These are phyloP conservation scores for Aspergillus carlsbadensis DNA, from an alignment of 495 filamentous ascomycete species.

Conservation along the genomic window DNA sequence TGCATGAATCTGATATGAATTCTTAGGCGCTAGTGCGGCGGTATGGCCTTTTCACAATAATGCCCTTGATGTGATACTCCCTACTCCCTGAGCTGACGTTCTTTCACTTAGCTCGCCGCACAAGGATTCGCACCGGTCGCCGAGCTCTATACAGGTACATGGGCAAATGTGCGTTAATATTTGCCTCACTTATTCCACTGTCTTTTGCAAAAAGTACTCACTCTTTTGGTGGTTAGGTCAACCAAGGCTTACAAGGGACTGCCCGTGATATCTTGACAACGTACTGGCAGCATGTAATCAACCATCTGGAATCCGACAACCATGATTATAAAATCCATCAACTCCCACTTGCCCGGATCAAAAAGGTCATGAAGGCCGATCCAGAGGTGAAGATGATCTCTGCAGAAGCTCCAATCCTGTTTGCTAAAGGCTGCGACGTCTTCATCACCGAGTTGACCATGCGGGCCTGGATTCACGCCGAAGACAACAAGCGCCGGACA, in stretches of 20 bases:
- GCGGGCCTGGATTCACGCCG: slow-evolving; percentile 99
- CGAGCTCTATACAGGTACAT: slow-evolving; percentile 88
- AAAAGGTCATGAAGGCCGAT: slow-evolving; percentile 99
- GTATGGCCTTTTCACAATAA: slow-evolving; percentile 48
- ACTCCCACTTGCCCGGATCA: slow-evolving; percentile 91
- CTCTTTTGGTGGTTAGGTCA: slow-evolving; percentile 57
- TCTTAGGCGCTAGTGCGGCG: slow-evolving; percentile 74
- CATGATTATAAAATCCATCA: slow-evolving; percentile 99
- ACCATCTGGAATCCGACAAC: slow-evolving; percentile 86
- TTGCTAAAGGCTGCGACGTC: slow-evolving; percentile 98
- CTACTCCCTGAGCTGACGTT: slow-evolving; percentile 14
- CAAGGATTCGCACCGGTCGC: slow-evolving; percentile 79
- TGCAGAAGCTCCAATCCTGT: slow-evolving; percentile 94
- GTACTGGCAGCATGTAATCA: slow-evolving; percentile 98
- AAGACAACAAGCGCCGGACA: slow-evolving; percentile 97
- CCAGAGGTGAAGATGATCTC: slow-evolving; percentile 99
- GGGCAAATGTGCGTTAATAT: slow-evolving; percentile 77
- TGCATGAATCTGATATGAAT: slow-evolving; percentile 16
- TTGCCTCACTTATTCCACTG: slow-evolving; percentile 1
- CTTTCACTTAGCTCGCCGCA: slow-evolving; percentile 55
- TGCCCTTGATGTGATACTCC: background rate
- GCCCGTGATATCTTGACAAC: slow-evolving; percentile 97
- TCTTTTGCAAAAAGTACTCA: slow-evolving; percentile 18
- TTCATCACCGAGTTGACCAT: slow-evolving; percentile 99
- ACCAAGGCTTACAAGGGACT: slow-evolving; percentile 88